Evolutionary conservation across 148 eudicot genomes (phyloP), one percentile per base, ranked within the genome.

Genomic region (Suaeda aralocaspica): DNA sequence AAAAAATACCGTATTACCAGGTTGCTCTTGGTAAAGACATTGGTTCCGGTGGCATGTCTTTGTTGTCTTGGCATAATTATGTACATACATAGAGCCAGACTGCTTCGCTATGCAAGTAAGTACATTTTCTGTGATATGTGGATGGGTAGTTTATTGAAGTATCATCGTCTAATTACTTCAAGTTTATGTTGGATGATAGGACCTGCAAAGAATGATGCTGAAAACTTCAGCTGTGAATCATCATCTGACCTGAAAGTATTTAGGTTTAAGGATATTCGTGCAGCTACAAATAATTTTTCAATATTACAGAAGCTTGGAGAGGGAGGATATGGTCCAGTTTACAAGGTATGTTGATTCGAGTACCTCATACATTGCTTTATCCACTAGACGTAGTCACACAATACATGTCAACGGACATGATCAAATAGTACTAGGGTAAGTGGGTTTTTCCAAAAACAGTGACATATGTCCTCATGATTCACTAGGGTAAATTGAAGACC

Each of bases 311-410:
- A 77, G 78, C 79, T 83, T 16, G 83, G 86, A 34, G 77, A 80
- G 62, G 86, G 86, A 67, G 86, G 86, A 25, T 83, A 18, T 75
- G 86, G 83, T 59, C 83, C 83, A 4, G 83, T 83, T 28, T 80
- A 77, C 39, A 80, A 80, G 83, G 86, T 83, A 78, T 33, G 39
- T 26, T n/a, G n/a, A n/a, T n/a, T n/a, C n/a, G n/a, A n/a, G n/a
- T n/a, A n/a, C n/a, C n/a, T n/a, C n/a, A n/a, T n/a, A n/a, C n/a
- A n/a, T n/a, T n/a, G n/a, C n/a, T n/a, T n/a, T n/a, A n/a, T n/a
- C n/a, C n/a, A n/a, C n/a, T n/a, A n/a, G n/a, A n/a, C n/a, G n/a
- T n/a, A n/a, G n/a, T n/a, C n/a, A n/a, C n/a, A n/a, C n/a, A n/a
- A n/a, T 8, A 45, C 49, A 45, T 6, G 9, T 45, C 49, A 45